Percentiles rank a stretch among this genome's conserved stretches.
Evolutionary conservation across 306 rosid species (phyloP).

Genomic region (Corylus heterophylla): DNA sequence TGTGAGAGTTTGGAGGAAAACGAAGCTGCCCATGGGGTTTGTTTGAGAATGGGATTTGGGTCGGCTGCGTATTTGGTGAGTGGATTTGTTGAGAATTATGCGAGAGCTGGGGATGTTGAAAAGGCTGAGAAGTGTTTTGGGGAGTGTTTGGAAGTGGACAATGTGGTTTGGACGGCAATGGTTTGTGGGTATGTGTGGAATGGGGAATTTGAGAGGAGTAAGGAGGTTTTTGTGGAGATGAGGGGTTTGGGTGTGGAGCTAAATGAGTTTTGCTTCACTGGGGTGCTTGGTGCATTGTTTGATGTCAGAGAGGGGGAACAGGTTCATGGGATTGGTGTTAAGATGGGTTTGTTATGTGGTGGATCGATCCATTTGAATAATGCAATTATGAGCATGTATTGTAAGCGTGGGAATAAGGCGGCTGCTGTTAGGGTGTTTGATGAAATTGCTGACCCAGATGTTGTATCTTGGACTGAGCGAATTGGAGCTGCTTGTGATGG

Average conservation of each 20-base stretch:
- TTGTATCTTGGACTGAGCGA: conserved; percentile 28
- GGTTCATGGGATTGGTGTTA: conserved; percentile 20
- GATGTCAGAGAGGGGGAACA: conserved; percentile 20
- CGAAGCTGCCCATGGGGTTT: conserved; percentile 23
- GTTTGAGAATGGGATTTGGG: conserved; percentile 25
- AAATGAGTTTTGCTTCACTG: conserved; percentile 30
- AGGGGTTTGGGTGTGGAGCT: conserved; percentile 14
- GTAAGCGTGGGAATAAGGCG: conserved; percentile 1
- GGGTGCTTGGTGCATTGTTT: conserved; percentile 15
- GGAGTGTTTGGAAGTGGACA: conserved; percentile 22
- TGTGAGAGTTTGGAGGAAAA: conserved; percentile 19
- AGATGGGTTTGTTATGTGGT: conserved; percentile 20
- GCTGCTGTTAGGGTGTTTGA: conserved; percentile 23
- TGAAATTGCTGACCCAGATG: conserved; percentile 22
- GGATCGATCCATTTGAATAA: conserved; percentile 17
- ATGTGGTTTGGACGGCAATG: conserved; percentile 26
- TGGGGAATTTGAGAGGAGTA: conserved; percentile 19
- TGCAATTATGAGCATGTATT: conserved; percentile 14
- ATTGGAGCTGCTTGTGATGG: conserved; percentile 20
- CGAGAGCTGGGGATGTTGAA: conserved; percentile 16
- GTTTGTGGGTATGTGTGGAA: conserved; percentile 25
- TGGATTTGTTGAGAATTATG: conserved; percentile 24
- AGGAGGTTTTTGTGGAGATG: conserved; percentile 18
- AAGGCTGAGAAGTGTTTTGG: conserved; percentile 25
- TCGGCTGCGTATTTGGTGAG: conserved; percentile 14